These are phyloP conservation scores for Nemania serpens DNA, from an alignment of 2,329 filamentous ascomycete species.

Conservation along the genomic window DNA sequence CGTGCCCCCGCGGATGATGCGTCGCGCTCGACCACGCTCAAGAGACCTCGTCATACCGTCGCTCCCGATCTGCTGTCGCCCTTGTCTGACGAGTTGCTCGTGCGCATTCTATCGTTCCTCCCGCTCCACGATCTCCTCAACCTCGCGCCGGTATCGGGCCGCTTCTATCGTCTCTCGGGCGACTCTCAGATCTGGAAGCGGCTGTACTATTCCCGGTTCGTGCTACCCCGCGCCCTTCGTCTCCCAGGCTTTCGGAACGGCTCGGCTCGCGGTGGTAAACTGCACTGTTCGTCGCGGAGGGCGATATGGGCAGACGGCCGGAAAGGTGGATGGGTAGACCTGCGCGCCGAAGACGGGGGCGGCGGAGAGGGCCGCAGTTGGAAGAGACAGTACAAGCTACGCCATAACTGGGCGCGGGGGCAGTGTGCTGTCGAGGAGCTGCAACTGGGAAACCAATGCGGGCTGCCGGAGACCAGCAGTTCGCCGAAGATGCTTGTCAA, in stretches of 20 bases:
- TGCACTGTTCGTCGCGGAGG: conserved; percentile 52
- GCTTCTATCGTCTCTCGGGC: conserved; percentile 71
- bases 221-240: conserved; percentile 77
- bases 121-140: conserved; percentile 69
- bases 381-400: conserved; percentile 79
- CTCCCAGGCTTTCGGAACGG: conserved; percentile 67
- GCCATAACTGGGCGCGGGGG: conserved; percentile 89
- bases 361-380: conserved; percentile 33
- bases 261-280: conserved; percentile 41
- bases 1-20: conserved; percentile 21
- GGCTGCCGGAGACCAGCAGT: conserved; percentile 41
- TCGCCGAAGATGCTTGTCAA: conserved; percentile 71
- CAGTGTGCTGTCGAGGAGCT: conserved; percentile 81
- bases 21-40: conserved; percentile 39
- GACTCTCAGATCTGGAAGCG: conserved; percentile 92
- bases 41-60: conserved; percentile 47
- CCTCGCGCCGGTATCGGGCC: conserved; percentile 69
- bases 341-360: conserved; percentile 55
- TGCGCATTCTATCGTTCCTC: conserved; percentile 83
- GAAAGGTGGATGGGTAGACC: conserved; percentile 53
- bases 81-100: conserved; percentile 84
- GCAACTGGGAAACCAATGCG: conserved; percentile 43
- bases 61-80: conserved; percentile 66
- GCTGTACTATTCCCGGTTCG: conserved; percentile 85
- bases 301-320: conserved; percentile 54